phyloP scores from a whole-genome alignment of 108 stramenopile genomes.

The Discostella pseudostelligera region DNA sequence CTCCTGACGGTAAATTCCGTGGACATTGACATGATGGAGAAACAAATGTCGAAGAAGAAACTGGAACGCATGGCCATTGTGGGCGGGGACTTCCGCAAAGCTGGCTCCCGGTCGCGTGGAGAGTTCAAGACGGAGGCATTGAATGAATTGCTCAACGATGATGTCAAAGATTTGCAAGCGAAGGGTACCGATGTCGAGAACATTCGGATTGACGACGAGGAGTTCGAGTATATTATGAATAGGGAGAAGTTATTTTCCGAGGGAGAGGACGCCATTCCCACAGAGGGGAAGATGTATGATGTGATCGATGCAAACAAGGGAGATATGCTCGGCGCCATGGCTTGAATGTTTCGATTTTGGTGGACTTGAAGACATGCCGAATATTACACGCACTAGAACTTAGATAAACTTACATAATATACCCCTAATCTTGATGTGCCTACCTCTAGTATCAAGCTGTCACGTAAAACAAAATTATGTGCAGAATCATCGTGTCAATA shows the following conservation, averaged over 20 bases:
- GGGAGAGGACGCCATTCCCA: conserved; percentile 65
- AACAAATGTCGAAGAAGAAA: conserved; percentile 92
- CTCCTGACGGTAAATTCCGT: conserved; percentile 92
- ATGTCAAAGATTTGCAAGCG: conserved; percentile 85
- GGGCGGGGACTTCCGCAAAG: conserved; percentile 94
- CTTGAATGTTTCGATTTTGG: not conserved
- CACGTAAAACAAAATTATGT: no score
- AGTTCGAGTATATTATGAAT: conserved; percentile 88
- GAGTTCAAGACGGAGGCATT: conserved; percentile 77
- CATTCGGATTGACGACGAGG: conserved; percentile 83
- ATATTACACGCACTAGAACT: not conserved
- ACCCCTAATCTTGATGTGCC: not conserved
- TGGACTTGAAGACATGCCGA: no score
- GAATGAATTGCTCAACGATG: conserved; percentile 74
- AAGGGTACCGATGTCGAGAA: conserved; percentile 72
- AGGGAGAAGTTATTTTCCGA: conserved; percentile 74
- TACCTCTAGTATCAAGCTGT: not conserved
- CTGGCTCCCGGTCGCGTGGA: conserved; percentile 73
- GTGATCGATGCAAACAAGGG: conserved; percentile 74
- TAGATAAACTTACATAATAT: not conserved
- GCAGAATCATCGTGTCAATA: no score
- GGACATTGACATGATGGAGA: conserved; percentile 99
- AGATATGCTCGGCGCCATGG: conserved; percentile 53
- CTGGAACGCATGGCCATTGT: conserved; percentile 95
- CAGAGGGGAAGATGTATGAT: conserved; percentile 91